phyloP scores from a whole-genome alignment of 73 alveolate genomes.

The Blepharisma stoltei region DNA sequence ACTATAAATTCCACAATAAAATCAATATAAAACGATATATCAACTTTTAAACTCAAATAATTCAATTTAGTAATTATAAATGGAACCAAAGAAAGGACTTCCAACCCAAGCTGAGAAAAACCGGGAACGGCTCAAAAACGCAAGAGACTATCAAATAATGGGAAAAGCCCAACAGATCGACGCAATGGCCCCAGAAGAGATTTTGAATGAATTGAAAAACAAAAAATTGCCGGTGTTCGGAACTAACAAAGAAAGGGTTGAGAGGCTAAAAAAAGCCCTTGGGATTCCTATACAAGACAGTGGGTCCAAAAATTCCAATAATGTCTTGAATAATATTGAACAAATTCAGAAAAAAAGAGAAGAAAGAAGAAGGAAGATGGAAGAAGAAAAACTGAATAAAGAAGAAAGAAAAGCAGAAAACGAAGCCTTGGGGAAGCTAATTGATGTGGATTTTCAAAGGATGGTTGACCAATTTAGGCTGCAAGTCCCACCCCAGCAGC shows the following conservation, averaged over 20 bases:
- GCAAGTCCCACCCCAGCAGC: slow-evolving; percentile 45
- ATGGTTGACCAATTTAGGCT: slow-evolving; percentile 67
- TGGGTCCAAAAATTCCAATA: slow-evolving; percentile 42
- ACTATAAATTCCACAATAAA: too few species aligned
- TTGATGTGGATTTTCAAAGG: slow-evolving; percentile 83
- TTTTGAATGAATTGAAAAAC: slow-evolving; percentile 57
- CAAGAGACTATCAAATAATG: slow-evolving; percentile 40
- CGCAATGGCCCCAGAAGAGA: slow-evolving; percentile 51
- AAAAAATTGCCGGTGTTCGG: slow-evolving; percentile 81
- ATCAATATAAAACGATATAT: too few species aligned
- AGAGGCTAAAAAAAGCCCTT: slow-evolving; percentile 69
- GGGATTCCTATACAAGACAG: slow-evolving; percentile 48
- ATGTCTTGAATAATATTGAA: slow-evolving; percentile 78
- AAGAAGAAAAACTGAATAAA: slow-evolving; percentile 64
- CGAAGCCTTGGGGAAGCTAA: slow-evolving; percentile 66
- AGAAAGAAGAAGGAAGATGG: slow-evolving; percentile 81
- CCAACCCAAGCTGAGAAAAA: slow-evolving; percentile 33
- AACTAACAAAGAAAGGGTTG: slow-evolving; percentile 74
- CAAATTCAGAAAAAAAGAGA: slow-evolving; percentile 71
- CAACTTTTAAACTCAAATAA: too few species aligned
- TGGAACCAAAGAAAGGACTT: background rate
- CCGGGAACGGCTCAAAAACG: slow-evolving; percentile 48
- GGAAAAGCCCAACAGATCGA: slow-evolving; percentile 59
- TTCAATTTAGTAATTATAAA: too few species aligned
- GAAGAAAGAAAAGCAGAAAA: slow-evolving; percentile 70